These are phyloP conservation scores for Calycina marina DNA, from an alignment of 2,329 filamentous ascomycete genomes.

Conservation along the genomic window DNA sequence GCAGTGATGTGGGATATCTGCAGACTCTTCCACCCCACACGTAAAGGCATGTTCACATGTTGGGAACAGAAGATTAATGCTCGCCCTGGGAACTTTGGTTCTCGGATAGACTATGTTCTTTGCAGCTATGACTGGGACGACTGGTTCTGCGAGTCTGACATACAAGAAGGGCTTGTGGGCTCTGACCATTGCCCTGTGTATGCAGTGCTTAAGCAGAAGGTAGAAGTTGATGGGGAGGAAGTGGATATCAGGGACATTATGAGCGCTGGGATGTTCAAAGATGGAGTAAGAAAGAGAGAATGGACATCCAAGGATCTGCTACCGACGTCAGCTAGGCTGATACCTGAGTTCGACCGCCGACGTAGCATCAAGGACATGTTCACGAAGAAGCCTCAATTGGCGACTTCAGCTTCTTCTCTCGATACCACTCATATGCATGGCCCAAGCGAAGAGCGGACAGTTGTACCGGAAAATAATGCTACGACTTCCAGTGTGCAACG, in stretches of 20 bases:
- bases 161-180: conserved; percentile 85
- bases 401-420: conserved; percentile 1
- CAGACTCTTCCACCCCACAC: conserved; percentile 63
- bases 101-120: conserved; percentile 85
- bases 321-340: conserved; percentile 64
- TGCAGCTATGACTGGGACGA: conserved; percentile 64
- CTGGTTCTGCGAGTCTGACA: conserved; percentile 72
- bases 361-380: conserved; percentile 93
- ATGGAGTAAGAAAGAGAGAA: conserved; percentile 49
- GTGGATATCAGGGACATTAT: conserved; percentile 55
- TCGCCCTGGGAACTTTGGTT: conserved; percentile 87
- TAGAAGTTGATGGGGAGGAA: conserved; percentile 34
- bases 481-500: background rate
- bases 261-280: conserved; percentile 63
- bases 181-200: conserved; percentile 96
- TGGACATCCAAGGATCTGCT: conserved; percentile 55
- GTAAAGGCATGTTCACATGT: conserved; percentile 88
- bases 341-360: conserved; percentile 77
- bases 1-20: conserved; percentile 75
- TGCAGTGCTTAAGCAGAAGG: conserved; percentile 51
- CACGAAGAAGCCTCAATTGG: conserved; percentile 32
- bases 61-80: conserved; percentile 94
- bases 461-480: no score
- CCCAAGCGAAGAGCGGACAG: conserved; percentile 1
- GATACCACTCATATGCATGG: conserved; percentile 11